phyloP scores from a whole-genome alignment of 1,284 basidiomycete genomes.

The Mycena sp. region DNA sequence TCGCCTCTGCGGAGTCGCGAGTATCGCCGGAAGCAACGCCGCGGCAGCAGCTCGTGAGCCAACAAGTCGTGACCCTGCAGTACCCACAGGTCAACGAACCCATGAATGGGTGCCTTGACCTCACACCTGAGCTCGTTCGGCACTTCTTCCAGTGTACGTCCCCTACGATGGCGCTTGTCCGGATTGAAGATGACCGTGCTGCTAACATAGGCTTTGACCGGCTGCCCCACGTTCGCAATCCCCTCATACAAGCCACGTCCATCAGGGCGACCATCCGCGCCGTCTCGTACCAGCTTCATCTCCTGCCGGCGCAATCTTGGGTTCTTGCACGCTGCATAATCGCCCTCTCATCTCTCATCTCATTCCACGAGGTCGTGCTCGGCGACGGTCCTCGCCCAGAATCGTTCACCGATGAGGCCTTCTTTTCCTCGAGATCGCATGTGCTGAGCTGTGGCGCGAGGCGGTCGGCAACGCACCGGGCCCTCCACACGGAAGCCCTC shows the following conservation, averaged over 20 bases:
- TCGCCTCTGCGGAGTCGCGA: too few species aligned
- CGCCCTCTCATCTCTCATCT: background rate
- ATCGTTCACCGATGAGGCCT: background rate
- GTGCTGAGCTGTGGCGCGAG: background rate
- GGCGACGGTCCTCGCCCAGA: background rate
- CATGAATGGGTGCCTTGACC: too few species aligned
- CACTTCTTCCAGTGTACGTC: too few species aligned
- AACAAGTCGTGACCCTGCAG: too few species aligned
- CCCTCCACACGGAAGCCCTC: background rate
- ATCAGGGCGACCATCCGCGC: background rate
- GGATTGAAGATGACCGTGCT: too few species aligned
- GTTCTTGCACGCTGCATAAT: conserved; percentile 14
- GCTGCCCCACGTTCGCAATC: too few species aligned
- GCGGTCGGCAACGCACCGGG: background rate
- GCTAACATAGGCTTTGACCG: too few species aligned
- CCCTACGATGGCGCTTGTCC: too few species aligned
- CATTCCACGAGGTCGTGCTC: background rate
- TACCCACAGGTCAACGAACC: too few species aligned
- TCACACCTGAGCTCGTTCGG: too few species aligned
- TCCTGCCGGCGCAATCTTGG: conserved; percentile 2
- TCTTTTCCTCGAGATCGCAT: background rate
- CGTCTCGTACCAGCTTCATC: background rate
- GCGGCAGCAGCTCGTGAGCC: too few species aligned
- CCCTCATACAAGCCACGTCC: background rate
- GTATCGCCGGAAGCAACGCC: too few species aligned